Conservation (phyloP, 192 early-diverging fungal genomes). For the Lobosporangium transversale region DNA sequence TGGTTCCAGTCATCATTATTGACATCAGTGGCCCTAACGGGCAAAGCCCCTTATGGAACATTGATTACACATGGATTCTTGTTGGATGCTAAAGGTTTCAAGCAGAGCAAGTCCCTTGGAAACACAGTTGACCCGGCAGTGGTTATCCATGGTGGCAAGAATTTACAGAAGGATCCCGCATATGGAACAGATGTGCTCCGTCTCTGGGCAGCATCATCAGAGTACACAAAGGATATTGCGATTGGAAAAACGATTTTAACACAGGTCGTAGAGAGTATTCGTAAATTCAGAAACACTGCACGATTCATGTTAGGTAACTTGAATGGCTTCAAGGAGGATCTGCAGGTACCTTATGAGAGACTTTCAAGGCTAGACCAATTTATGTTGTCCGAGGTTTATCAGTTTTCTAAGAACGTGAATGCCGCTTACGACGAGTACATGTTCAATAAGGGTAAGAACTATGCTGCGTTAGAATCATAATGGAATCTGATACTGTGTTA, state of each 20-base stretch:
- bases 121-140: constrained; percentile 74
- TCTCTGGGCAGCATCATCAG: constrained; percentile 78
- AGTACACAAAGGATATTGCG: constrained; percentile 78
- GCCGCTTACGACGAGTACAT: constrained; percentile 67
- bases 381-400: constrained; percentile 73
- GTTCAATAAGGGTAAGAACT: constrained; percentile 66
- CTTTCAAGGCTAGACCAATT: constrained; percentile 65
- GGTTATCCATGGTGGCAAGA: constrained; percentile 78
- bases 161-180: constrained; percentile 73
- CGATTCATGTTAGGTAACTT: constrained; percentile 85
- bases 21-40: constrained; percentile 74
- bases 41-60: constrained; percentile 72
- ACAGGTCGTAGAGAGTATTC: constrained; percentile 70
- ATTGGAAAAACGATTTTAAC: constrained; percentile 73
- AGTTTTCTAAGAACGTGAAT: constrained; percentile 64
- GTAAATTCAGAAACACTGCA: constrained; percentile 79
- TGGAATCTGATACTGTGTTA: neutral
- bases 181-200: constrained; percentile 81
- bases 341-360: constrained; percentile 60
- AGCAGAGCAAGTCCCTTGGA: constrained; percentile 88
- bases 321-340: constrained; percentile 60
- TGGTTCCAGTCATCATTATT: constrained; percentile 89
- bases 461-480: neutral
- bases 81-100: constrained; percentile 79
- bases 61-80: constrained; percentile 87